A percentile compares a stretch with the other conserved stretches of the same genome.
These are phyloP conservation scores for Zygosaccharomyces bailii DNA, from an alignment of 805 yeast genomes.

Conservation along the genomic window DNA sequence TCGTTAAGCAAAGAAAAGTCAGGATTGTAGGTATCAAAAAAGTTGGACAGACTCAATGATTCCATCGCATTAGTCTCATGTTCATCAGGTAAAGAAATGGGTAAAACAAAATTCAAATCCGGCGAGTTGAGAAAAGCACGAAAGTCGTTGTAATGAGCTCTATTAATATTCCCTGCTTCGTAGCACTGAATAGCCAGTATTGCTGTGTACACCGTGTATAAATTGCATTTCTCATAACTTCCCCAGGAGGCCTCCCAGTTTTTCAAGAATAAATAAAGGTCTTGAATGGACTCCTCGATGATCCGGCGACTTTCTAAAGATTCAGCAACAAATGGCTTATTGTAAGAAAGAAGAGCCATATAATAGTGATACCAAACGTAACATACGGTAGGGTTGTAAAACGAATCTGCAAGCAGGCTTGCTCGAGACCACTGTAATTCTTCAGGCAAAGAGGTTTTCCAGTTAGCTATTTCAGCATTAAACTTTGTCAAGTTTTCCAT, in stretches of 20 bases:
- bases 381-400: constrained; percentile 45
- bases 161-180: constrained; percentile 11
- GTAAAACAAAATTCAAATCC: constrained; percentile 15
- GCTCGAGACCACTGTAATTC: constrained; percentile 43
- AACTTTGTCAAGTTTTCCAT: constrained; percentile 36
- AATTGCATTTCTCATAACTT: constrained; percentile 16
- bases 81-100: constrained; percentile 3
- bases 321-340: constrained; percentile 46
- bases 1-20: constrained; percentile 20
- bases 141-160: constrained; percentile 8
- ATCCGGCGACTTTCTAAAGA: constrained; percentile 10
- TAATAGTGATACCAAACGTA: constrained; percentile 49
- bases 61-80: constrained; percentile 9
- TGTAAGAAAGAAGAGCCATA: constrained; percentile 47
- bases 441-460: constrained; percentile 44
- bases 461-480: constrained; percentile 41
- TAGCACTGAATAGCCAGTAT: constrained; percentile 19
- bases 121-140: constrained; percentile 17
- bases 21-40: constrained; percentile 17
- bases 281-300: constrained; percentile 17
- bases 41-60: constrained; percentile 12
- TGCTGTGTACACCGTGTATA: constrained; percentile 19
- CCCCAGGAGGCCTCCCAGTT: constrained; percentile 13
- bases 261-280: constrained; percentile 12
- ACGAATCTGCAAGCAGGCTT: constrained; percentile 32